phyloP scores from a whole-genome alignment of 129 eudicot genomes.

The Glebionis coronaria region DNA sequence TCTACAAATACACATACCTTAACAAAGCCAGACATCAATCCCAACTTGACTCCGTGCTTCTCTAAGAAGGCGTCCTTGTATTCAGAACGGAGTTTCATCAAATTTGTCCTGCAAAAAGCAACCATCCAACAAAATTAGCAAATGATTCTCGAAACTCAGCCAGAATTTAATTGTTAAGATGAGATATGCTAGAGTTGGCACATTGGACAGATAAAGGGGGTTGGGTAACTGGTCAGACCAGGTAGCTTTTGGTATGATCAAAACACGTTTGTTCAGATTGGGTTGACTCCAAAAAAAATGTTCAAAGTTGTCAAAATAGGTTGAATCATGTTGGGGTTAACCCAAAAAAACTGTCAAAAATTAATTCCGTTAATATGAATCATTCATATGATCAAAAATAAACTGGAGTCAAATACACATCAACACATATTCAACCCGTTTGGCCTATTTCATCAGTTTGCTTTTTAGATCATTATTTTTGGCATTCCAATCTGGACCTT shows the following conservation, averaged over 20 bases:
- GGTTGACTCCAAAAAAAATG: not conserved
- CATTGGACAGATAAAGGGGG: not conserved
- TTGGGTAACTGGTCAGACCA: not conserved
- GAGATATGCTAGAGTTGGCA: not conserved
- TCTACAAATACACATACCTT: constrained; percentile 44
- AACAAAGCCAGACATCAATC: constrained; percentile 95
- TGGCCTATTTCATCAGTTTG: not conserved
- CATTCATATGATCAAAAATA: too few species aligned
- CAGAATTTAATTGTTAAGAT: constrained; percentile 12
- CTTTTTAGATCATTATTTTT: not conserved
- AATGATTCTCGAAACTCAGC: not conserved
- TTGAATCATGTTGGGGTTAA: too few species aligned
- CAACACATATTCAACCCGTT: not conserved
- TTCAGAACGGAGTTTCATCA: constrained; percentile 93
- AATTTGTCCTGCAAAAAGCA: constrained; percentile 66
- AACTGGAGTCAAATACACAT: not conserved
- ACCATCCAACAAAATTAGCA: not conserved
- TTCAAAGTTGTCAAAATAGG: not conserved
- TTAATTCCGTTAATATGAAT: too few species aligned
- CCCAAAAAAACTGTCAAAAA: too few species aligned
- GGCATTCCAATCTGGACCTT: not conserved
- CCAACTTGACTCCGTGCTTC: constrained; percentile 94
- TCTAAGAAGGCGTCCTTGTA: constrained; percentile 87
- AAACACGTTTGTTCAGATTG: not conserved
- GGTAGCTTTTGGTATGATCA: not conserved